phyloP scores from a whole-genome alignment of 352 stramenopile species.

The Globisporangium splendens region DNA sequence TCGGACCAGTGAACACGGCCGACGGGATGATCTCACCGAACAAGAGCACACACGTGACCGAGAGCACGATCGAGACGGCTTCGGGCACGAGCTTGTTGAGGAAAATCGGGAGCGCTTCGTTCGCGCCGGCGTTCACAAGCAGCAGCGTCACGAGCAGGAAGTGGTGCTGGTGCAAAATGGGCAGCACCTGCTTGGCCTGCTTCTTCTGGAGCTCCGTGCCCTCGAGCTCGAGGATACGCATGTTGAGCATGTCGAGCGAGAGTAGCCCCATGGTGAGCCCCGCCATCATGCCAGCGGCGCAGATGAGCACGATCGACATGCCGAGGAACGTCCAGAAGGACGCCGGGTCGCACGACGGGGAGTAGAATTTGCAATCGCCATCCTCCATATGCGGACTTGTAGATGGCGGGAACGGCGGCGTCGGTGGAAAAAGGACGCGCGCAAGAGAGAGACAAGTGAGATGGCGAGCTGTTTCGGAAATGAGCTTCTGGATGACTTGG shows the following conservation, averaged over 20 bases:
- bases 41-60: conserved; percentile 92
- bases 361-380: conserved; percentile 52
- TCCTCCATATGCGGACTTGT: conserved; percentile 7
- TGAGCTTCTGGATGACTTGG: no score
- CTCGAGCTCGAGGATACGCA: conserved; percentile 76
- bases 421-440: no score
- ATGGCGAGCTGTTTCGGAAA: no score
- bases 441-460: no score
- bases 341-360: conserved; percentile 58
- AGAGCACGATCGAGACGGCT: conserved; percentile 88
- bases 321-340: conserved; percentile 59
- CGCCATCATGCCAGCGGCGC: conserved; percentile 61
- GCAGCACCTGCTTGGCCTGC: conserved; percentile 72
- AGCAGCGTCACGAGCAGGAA: conserved; percentile 93
- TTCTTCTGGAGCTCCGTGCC: conserved; percentile 70
- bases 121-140: conserved; percentile 91
- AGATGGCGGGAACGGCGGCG: no score
- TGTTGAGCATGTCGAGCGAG: conserved; percentile 77
- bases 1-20: conserved; percentile 92
- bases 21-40: conserved; percentile 95
- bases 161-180: conserved; percentile 90
- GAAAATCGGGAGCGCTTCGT: conserved; percentile 94
- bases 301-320: conserved; percentile 44
- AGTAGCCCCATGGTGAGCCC: conserved; percentile 76
- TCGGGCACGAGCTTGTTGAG: conserved; percentile 86